Evolutionary conservation across 305 asterid species (phyloP).

Genomic region (Solanum hybrid): DNA sequence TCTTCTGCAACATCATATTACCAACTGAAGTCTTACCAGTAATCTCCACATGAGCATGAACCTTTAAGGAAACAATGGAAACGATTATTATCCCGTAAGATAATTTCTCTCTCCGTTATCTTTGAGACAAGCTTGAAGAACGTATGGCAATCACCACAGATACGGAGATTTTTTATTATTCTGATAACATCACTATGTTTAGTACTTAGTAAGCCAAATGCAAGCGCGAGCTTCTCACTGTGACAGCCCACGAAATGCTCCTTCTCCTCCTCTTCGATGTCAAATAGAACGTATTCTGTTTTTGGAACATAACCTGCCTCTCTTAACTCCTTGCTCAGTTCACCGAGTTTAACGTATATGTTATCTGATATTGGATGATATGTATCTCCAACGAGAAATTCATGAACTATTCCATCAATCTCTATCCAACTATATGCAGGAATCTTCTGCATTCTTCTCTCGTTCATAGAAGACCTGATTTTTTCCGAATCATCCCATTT

Average conservation of each 20-base stretch:
- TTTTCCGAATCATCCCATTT: conserved; percentile 53
- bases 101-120: conserved; percentile 35
- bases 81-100: conserved; percentile 46
- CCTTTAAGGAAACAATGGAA: conserved; percentile 53
- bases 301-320: conserved; percentile 44
- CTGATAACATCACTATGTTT: conserved; percentile 24
- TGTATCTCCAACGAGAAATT: conserved; percentile 66
- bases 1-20: background rate
- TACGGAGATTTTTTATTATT: conserved; percentile 48
- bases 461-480: conserved; percentile 39
- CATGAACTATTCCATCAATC: conserved; percentile 56
- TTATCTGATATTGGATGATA: conserved; percentile 44
- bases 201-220: conserved; percentile 42
- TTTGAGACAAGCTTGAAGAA: conserved; percentile 41
- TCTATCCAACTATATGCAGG: conserved; percentile 72
- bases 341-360: conserved; percentile 42
- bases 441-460: conserved; percentile 38
- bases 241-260: conserved; percentile 49
- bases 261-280: conserved; percentile 71
- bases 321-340: conserved; percentile 34
- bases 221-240: conserved; percentile 63
- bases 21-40: conserved; percentile 27
- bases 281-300: conserved; percentile 53
- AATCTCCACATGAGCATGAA: conserved; percentile 54
- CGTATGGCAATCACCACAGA: conserved; percentile 64